Percentiles rank a stretch among this genome's conserved stretches.
Conservation (phyloP, 129 eudicot species). For the Chrysanthemum makinoi region DNA sequence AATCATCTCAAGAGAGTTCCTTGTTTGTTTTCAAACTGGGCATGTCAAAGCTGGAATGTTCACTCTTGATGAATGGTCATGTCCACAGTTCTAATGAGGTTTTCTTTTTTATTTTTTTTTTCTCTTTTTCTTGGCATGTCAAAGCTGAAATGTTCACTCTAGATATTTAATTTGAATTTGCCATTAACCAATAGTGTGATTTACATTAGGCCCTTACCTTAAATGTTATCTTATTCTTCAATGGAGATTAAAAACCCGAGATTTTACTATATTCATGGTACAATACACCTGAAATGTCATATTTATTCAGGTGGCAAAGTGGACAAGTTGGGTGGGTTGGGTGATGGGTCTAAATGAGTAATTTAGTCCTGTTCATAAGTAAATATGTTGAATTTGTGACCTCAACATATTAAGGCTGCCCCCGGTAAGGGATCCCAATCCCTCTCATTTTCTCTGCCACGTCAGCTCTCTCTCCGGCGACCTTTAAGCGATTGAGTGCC, state of each 20-base stretch:
- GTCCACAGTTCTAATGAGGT: conserved; percentile 78
- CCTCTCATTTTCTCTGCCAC: too few relatives aligned
- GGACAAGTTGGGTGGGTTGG: background rate
- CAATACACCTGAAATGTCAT: background rate
- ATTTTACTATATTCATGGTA: conserved; percentile 6
- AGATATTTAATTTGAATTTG: background rate
- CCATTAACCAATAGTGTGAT: background rate
- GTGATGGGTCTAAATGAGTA: too few relatives aligned
- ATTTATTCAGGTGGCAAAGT: background rate
- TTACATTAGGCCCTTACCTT: background rate
- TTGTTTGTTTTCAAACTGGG: conserved; percentile 81
- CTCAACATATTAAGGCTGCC: too few relatives aligned
- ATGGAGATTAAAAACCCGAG: background rate
- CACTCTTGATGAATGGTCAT: conserved; percentile 92
- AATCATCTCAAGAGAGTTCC: conserved; percentile 66
- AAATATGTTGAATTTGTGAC: too few relatives aligned
- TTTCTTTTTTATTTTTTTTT: conserved; percentile 11
- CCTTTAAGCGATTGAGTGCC: too few relatives aligned
- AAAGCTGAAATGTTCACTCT: background rate
- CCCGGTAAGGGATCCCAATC: too few relatives aligned
- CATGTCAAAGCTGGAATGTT: conserved; percentile 59
- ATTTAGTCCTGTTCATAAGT: too few relatives aligned
- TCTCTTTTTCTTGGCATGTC: background rate
- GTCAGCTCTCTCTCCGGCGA: too few relatives aligned
- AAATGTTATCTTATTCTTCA: background rate